A percentile compares a stretch with the other conserved stretches of the same genome.
Conservation (phyloP, 257 asterid genomes). For the Nicotiana paniculata region DNA sequence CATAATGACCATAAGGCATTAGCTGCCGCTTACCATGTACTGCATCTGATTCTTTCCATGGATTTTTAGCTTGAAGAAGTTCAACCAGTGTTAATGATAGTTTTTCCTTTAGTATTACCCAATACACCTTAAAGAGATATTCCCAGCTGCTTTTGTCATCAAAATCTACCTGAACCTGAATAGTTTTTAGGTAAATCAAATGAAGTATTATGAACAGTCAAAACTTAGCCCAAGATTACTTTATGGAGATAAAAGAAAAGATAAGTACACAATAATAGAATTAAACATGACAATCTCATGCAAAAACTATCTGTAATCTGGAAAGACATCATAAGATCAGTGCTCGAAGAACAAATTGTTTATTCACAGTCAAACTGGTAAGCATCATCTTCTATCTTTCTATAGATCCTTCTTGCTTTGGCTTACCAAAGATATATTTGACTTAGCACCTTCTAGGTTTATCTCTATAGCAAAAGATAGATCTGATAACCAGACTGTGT, state of each 20-base stretch:
- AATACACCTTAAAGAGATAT: slow-evolving; percentile 85
- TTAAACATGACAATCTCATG: not conserved
- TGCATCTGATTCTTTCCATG: slow-evolving; percentile 36
- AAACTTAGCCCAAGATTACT: not conserved
- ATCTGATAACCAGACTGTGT: not conserved
- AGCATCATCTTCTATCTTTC: not conserved
- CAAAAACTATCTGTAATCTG: not conserved
- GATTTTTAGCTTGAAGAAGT: slow-evolving; percentile 60
- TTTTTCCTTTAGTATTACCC: slow-evolving; percentile 60
- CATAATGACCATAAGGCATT: slow-evolving; percentile 14
- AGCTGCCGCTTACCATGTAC: slow-evolving; percentile 29
- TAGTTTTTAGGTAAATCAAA: not conserved
- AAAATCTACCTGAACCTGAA: slow-evolving; percentile 80
- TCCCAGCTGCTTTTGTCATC: slow-evolving; percentile 89
- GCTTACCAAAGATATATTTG: not conserved
- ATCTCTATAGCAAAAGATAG: not conserved
- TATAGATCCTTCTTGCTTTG: not conserved
- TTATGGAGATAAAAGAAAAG: not conserved
- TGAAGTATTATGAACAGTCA: not conserved
- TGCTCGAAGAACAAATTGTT: not conserved
- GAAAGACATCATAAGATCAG: not conserved
- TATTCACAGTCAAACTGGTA: not conserved
- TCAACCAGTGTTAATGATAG: slow-evolving; percentile 56
- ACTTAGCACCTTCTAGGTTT: not conserved
- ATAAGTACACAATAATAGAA: not conserved